Evolutionary conservation across 1,284 basidiomycete species (phyloP).

Genomic region (Pascua guehoae): DNA sequence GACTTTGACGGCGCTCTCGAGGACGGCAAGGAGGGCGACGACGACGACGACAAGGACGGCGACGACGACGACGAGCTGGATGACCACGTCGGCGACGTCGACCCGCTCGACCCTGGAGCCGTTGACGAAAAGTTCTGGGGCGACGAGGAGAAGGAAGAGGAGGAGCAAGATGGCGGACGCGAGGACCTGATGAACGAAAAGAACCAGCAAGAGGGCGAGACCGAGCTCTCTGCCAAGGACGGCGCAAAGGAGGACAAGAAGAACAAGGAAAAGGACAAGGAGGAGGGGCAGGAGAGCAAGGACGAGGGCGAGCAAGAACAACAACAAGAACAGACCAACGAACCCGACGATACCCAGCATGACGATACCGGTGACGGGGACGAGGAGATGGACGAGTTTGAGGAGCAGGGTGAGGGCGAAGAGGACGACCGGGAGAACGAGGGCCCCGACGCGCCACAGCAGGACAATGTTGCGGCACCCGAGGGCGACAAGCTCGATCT

Average conservation of each 20-base stretch:
- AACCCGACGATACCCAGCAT: conserved; percentile 26
- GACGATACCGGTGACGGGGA: conserved; percentile 29
- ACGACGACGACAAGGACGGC: conserved; percentile 56
- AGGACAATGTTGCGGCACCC: conserved; percentile 61
- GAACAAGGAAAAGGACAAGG: conserved; percentile 46
- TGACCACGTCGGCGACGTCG: conserved; percentile 79
- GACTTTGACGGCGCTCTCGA: conserved; percentile 75
- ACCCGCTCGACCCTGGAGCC: conserved; percentile 77
- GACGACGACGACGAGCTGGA: conserved; percentile 64
- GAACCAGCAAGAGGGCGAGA: conserved; percentile 51
- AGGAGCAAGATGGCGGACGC: conserved; percentile 41
- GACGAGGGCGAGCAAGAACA: conserved; percentile 19
- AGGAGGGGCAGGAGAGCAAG: conserved; percentile 44
- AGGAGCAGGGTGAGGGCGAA: conserved; percentile 44
- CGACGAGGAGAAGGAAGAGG: conserved; percentile 61
- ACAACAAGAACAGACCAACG: conserved; percentile 34
- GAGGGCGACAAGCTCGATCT: conserved; percentile 77
- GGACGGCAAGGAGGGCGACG: conserved; percentile 63
- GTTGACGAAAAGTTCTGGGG: conserved; percentile 98
- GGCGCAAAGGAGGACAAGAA: conserved; percentile 44
- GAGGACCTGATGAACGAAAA: conserved; percentile 51
- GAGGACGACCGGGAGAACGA: conserved; percentile 47
- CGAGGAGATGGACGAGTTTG: conserved; percentile 23
- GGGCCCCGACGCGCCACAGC: conserved; percentile 46
- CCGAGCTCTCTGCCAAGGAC: conserved; percentile 75